Conservation (phyloP, 129 eudicot species). For the Solidago caesia region DNA sequence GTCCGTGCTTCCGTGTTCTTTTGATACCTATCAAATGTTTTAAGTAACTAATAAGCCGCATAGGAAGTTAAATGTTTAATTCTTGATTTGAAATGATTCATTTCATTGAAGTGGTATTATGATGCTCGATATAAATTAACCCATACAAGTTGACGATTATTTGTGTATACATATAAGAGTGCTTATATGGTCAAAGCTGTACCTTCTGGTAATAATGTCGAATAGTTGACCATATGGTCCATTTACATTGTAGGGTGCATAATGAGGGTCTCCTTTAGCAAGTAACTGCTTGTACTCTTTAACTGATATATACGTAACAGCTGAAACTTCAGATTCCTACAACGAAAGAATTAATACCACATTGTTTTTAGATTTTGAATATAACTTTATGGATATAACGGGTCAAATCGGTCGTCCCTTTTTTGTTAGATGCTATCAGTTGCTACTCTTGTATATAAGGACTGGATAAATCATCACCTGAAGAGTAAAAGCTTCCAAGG, state of each 20-base stretch:
- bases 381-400: not conserved
- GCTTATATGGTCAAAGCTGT: constrained; percentile 22
- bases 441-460: not conserved
- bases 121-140: not conserved
- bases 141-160: not conserved
- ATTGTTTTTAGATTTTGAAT: constrained; percentile 16
- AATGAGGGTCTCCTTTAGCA: constrained; percentile 64
- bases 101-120: not conserved
- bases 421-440: not conserved
- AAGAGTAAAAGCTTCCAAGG: constrained; percentile 93
- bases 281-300: constrained; percentile 76
- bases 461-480: constrained; percentile 49
- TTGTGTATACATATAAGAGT: not conserved
- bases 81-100: not conserved
- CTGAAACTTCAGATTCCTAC: constrained; percentile 96
- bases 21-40: constrained; percentile 57
- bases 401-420: constrained; percentile 7
- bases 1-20: constrained; percentile 49
- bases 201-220: constrained; percentile 67
- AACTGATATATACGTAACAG: constrained; percentile 73
- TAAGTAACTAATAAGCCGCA: constrained; percentile 12
- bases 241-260: constrained; percentile 69
- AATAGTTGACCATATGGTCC: constrained; percentile 83
- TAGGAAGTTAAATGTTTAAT: not conserved
- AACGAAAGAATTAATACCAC: constrained; percentile 7